phyloP scores from a whole-genome alignment of 352 stramenopile species.

The Phytophthora cryptogea region DNA sequence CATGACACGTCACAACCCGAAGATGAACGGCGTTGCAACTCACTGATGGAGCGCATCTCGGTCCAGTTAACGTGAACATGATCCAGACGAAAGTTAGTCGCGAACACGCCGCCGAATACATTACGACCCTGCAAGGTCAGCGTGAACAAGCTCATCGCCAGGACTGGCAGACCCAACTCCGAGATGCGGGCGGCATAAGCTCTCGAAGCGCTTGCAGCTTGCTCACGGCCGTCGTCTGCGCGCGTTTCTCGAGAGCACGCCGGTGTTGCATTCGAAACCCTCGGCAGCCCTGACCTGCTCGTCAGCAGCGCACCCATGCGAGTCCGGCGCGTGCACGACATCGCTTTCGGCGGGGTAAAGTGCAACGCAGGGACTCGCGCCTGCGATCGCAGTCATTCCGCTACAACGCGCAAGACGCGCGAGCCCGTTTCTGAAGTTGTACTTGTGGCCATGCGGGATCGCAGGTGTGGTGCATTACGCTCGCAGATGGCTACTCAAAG shows the following conservation, averaged over 20 bases:
- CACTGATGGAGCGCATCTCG: not conserved
- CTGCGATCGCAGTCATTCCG: conserved; percentile 22
- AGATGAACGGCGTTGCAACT: conserved; percentile 2
- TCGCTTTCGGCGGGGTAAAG: conserved; percentile 22
- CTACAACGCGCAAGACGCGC: conserved; percentile 10
- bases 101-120: not conserved
- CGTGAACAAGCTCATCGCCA: not conserved
- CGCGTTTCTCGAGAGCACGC: conserved; percentile 8
- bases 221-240: conserved; percentile 4
- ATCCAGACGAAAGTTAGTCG: conserved; percentile 20
- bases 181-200: too few relatives aligned
- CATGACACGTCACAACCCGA: conserved; percentile 7
- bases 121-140: not conserved
- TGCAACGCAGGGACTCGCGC: not conserved
- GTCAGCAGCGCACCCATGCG: conserved; percentile 6
- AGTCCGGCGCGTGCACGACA: conserved; percentile 17
- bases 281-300: conserved; percentile 6
- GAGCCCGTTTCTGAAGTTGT: conserved; percentile 28
- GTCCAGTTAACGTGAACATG: conserved; percentile 5
- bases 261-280: not conserved
- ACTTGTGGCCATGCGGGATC: conserved; percentile 11
- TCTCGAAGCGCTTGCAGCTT: not conserved
- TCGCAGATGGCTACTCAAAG: conserved; percentile 31
- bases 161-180: too few relatives aligned
- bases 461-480: conserved; percentile 21